phyloP scores from a whole-genome alignment of 2,329 filamentous ascomycete genomes.

The Fusarium sp. region DNA sequence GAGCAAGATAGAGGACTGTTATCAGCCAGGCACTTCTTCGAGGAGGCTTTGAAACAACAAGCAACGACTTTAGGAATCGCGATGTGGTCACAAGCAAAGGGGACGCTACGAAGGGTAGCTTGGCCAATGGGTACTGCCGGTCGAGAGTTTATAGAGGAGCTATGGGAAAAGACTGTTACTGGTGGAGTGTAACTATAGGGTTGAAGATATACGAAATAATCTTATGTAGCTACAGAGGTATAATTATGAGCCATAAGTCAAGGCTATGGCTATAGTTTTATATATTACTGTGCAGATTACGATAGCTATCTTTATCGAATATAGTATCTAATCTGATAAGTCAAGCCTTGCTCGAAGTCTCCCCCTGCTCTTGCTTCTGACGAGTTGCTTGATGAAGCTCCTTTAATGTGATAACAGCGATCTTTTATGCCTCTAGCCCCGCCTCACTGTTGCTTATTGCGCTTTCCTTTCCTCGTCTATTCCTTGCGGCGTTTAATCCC shows the following conservation, averaged over 20 bases:
- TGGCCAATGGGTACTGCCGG: neutral
- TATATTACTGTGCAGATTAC: no score
- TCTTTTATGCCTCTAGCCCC: neutral
- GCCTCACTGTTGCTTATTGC: neutral
- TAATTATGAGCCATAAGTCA: no score
- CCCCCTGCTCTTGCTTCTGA: neutral
- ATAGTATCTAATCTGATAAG: no score
- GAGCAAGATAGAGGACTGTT: neutral
- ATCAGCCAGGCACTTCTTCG: neutral
- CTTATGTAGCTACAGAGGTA: no score
- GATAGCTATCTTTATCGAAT: no score
- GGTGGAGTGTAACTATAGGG: no score
- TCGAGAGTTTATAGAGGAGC: neutral
- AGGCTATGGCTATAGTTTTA: no score
- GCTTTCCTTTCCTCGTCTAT: neutral
- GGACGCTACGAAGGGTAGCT: neutral
- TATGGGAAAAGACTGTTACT: constrained; percentile 8
- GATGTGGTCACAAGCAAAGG: neutral
- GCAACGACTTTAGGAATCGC: neutral
- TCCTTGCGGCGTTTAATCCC: no score
- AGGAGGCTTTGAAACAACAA: neutral
- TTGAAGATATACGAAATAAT: no score
- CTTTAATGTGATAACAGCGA: fast-evolving
- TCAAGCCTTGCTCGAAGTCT: neutral
- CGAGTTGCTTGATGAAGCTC: neutral